Evolutionary conservation across 208 protist species (phyloP), one percentile per base, ranked within the genome.

Genomic region (Leishmania amazonensis): DNA sequence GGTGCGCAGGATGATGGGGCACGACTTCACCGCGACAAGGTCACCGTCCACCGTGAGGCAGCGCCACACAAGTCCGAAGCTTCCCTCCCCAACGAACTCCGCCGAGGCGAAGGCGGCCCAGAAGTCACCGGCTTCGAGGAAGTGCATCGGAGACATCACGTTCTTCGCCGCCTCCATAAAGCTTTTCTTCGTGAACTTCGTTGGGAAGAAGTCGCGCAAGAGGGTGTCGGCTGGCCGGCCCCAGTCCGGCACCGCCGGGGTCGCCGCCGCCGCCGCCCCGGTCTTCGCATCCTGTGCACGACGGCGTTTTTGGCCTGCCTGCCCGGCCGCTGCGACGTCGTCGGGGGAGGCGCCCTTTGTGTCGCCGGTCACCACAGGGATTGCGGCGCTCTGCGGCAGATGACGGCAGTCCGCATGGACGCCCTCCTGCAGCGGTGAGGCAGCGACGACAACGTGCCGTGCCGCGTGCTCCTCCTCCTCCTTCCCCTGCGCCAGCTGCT

Each of bases 51-150:
- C 83, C 1, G 94, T 95, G 45, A 75, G 78, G 80, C 90, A 94
- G 6, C 89, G 88, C 91, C 91, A 97, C 35, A 97, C 94, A 40
- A 97, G 80, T 1, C 94, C 94, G 75, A 97, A 97, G 86, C 93
- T 96, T n/a, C 94, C 94, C 75, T 97, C 92, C 15, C 94, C 93
- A 38, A 96, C 88, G 49, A 92, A 96, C 81, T 95, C 90, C 2
- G 84, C 88, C 6, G 78, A 84, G 19, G 70, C 17, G 79, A 97
- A 97, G 67, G 94, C 92, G 73, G 78, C 58, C 93, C 94, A 97
- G 87, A 97, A 97, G 75, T 93, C 90, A 17, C 87, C 84, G 40
- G 81, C 58, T 21, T 86, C 58, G 21, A 96, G 81, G 21, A 90
- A 90, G 84, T 97, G 92, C 60, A 80, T 53, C n/a, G 84, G 83